Evolutionary conservation across 1,139 yeast species (phyloP).

Genomic region (Hanseniaspora uvarum): DNA sequence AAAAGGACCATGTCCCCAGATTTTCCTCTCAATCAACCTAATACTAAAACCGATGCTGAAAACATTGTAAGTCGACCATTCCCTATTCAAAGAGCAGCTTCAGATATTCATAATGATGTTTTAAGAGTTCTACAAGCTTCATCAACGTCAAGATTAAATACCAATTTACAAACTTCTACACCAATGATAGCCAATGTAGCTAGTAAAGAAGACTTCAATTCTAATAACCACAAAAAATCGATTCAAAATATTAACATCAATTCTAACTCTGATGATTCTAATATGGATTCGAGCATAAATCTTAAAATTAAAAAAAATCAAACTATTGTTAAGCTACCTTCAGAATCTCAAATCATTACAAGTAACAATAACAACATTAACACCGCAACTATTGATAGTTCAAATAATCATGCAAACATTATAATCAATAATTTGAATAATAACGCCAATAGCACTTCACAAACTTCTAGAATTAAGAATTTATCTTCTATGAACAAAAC

Average conservation of each 20-base stretch:
- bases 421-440: not conserved
- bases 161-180: not conserved
- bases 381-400: not conserved
- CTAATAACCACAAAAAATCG: constrained; percentile 12
- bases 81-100: constrained; percentile 11
- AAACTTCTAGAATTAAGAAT: constrained; percentile 14
- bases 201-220: constrained; percentile 8
- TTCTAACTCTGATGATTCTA: constrained; percentile 10
- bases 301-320: constrained; percentile 22
- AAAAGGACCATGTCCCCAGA: constrained; percentile 8
- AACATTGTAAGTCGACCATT: constrained; percentile 3
- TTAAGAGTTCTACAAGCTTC: constrained; percentile 5
- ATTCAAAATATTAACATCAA: constrained; percentile 5
- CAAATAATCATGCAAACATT: not conserved
- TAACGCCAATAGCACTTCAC: not conserved
- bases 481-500: constrained; percentile 47
- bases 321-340: constrained; percentile 5
- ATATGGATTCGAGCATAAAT: constrained; percentile 14
- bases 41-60: not conserved
- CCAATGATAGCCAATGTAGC: not conserved
- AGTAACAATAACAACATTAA: not conserved
- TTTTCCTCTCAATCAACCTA: not conserved
- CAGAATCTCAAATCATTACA: constrained; percentile 13
- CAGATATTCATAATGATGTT: constrained; percentile 7
- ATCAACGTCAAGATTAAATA: constrained; percentile 1